Evolutionary conservation across 208 protist species (phyloP).

Genomic region (Leptomonas pyrrhocoris): DNA sequence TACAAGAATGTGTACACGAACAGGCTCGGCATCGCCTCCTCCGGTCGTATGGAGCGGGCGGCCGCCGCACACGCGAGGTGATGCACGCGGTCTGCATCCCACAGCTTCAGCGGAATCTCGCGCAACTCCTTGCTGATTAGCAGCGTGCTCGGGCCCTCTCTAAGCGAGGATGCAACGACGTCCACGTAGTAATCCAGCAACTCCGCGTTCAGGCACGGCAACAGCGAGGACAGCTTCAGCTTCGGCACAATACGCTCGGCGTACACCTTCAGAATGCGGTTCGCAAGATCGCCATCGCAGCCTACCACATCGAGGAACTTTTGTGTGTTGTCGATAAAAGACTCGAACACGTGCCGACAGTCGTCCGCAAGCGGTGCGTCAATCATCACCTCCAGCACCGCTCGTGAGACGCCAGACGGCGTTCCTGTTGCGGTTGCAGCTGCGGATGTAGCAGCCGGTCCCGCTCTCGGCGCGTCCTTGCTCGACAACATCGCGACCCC

Average conservation of each 20-base stretch:
- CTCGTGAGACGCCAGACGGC: slow-evolving; percentile 12
- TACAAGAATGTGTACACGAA: slow-evolving; percentile 30
- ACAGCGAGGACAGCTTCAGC: slow-evolving; percentile 51
- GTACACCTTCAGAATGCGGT: slow-evolving; percentile 59
- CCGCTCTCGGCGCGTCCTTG: background rate
- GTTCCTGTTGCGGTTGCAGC: background rate
- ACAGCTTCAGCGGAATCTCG: slow-evolving; percentile 8
- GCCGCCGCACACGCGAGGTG: slow-evolving; percentile 10
- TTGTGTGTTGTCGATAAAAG: slow-evolving; percentile 51
- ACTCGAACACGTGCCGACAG: slow-evolving; percentile 53
- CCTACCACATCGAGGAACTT: slow-evolving; percentile 61
- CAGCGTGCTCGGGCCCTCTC: background rate
- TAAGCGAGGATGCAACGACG: slow-evolving; percentile 31
- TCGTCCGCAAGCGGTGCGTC: slow-evolving; percentile 49
- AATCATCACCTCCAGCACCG: slow-evolving; percentile 49
- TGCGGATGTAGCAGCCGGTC: background rate
- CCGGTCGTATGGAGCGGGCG: slow-evolving; percentile 1
- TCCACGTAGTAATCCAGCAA: slow-evolving; percentile 72
- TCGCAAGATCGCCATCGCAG: slow-evolving; percentile 51
- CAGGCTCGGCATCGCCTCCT: slow-evolving; percentile 24
- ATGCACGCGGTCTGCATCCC: slow-evolving; percentile 12
- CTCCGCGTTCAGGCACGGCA: slow-evolving; percentile 48
- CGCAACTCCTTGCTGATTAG: slow-evolving; percentile 28
- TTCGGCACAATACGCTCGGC: slow-evolving; percentile 44
- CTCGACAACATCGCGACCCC: background rate